Conservation (phyloP, 2,329 filamentous ascomycete genomes). For the Diaporthe eres region DNA sequence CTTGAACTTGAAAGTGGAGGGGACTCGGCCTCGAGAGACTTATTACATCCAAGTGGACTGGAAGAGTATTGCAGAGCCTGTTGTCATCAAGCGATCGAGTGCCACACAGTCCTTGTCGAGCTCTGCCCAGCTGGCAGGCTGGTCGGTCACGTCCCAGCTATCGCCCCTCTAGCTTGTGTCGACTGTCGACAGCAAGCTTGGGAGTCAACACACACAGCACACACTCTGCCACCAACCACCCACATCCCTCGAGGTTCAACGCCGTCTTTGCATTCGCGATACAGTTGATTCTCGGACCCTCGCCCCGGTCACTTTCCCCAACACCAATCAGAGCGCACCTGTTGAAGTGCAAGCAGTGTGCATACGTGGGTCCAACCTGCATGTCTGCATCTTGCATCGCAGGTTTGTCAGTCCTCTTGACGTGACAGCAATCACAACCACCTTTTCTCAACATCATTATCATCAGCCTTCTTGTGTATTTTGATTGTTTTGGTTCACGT, state of each 20-base stretch:
- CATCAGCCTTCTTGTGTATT: not conserved
- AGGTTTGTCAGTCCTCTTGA: slow-evolving; percentile 18
- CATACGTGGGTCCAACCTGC: not conserved
- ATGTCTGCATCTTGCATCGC: not conserved
- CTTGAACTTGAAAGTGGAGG: not conserved
- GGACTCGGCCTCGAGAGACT: not conserved
- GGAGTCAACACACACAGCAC: slow-evolving; percentile 4
- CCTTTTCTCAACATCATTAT: not conserved
- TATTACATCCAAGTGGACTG: slow-evolving; percentile 28
- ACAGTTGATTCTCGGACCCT: not conserved
- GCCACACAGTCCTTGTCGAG: not conserved
- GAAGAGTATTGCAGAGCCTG: not conserved
- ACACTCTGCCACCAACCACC: not conserved
- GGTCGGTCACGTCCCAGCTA: not conserved
- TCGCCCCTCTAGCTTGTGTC: not conserved
- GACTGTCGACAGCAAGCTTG: not conserved
- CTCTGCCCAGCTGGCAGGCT: slow-evolving; percentile 24
- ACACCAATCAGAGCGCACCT: not conserved
- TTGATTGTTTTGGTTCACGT: not conserved
- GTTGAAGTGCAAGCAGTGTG: not conserved
- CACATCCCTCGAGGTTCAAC: not conserved
- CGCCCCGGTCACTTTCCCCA: not conserved
- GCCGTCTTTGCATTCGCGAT: not conserved
- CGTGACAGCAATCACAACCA: not conserved
- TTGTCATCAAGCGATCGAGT: not conserved